These are phyloP conservation scores for Lactuca sativa DNA, from an alignment of 129 eudicot genomes.

Conservation along the genomic window DNA sequence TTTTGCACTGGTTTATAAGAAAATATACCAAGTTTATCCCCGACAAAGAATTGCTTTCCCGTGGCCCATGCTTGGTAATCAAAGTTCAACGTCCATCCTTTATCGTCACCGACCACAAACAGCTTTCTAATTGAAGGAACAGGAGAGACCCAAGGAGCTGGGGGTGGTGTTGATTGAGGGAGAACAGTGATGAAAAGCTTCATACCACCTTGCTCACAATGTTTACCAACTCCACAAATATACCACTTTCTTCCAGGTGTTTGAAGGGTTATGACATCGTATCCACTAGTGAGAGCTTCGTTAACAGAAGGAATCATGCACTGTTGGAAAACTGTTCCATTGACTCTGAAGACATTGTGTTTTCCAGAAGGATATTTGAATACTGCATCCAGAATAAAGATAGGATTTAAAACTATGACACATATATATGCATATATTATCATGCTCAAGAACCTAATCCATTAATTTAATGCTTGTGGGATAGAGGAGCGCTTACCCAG, in stretches of 20 bases:
- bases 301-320: conserved; percentile 24
- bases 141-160: not conserved
- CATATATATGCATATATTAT: not conserved
- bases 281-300: conserved; percentile 39
- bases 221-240: conserved; percentile 43
- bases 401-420: not conserved
- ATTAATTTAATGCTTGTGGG: not conserved
- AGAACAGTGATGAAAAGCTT: conserved; percentile 32
- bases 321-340: conserved; percentile 22
- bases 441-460: not conserved
- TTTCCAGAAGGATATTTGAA: conserved; percentile 24
- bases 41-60: conserved; percentile 34
- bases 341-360: conserved; percentile 25
- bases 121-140: not conserved
- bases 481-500: conserved; percentile 13
- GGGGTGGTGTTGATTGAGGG: conserved; percentile 8
- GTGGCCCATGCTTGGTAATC: conserved; percentile 37
- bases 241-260: conserved; percentile 43
- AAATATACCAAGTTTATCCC: conserved; percentile 27
- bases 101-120: conserved; percentile 33
- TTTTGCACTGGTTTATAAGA: not conserved
- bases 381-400: conserved; percentile 2
- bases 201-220: conserved; percentile 29
- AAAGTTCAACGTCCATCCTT: conserved; percentile 30
- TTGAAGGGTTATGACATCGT: conserved; percentile 27